Evolutionary conservation across 305 asterid genomes (phyloP).

Genomic region (Solanum hybrid): DNA sequence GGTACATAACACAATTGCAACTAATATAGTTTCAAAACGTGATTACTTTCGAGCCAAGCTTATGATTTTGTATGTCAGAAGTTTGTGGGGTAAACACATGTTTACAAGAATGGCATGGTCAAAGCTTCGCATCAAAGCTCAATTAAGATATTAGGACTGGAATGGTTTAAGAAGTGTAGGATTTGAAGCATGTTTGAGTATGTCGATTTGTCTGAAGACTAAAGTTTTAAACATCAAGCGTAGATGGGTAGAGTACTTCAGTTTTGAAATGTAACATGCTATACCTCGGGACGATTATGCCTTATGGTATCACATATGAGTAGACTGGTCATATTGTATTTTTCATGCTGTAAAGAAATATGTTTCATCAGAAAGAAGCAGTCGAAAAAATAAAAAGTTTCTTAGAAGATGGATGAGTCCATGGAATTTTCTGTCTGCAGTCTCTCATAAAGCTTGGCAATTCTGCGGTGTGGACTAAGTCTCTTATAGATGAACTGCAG

Average conservation of each 20-base stretch:
- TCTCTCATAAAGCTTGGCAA: neutral
- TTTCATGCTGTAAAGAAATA: neutral
- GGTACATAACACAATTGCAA: neutral
- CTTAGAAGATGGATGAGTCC: neutral
- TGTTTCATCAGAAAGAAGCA: neutral
- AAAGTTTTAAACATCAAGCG: neutral
- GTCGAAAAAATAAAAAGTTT: neutral
- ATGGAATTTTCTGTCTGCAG: neutral
- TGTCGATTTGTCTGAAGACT: neutral
- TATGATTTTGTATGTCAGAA: neutral
- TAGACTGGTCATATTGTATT: neutral
- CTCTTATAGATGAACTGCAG: neutral
- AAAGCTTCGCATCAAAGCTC: neutral
- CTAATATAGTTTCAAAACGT: neutral
- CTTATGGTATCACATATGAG: neutral
- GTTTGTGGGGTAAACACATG: neutral
- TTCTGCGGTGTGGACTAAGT: neutral
- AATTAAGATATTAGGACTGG: neutral
- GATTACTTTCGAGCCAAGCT: neutral
- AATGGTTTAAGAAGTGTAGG: neutral
- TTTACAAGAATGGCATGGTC: neutral
- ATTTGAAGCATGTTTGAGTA: neutral
- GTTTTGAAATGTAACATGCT: neutral
- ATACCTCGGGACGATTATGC: neutral
- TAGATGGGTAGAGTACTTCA: neutral